phyloP scores from a whole-genome alignment of 805 yeast species.

The Yarrowia porcina region DNA sequence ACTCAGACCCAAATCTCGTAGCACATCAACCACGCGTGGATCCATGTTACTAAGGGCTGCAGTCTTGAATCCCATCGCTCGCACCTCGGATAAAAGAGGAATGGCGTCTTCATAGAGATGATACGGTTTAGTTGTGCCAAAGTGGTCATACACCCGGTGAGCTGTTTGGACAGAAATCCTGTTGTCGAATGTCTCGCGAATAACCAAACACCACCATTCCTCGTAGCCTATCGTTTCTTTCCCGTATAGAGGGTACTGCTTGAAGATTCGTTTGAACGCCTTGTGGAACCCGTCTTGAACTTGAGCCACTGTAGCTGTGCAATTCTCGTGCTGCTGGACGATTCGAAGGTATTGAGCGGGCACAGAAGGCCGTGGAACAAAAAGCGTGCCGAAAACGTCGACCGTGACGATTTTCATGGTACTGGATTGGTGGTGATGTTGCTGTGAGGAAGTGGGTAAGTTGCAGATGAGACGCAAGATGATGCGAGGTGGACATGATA shows the following conservation, averaged over 20 bases:
- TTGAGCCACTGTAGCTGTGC: not conserved
- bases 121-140: not conserved
- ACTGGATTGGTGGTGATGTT: too few species aligned
- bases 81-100: not conserved
- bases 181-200: not conserved
- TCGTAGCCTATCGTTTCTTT: not conserved
- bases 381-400: slow-evolving; percentile 6
- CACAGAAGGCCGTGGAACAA: slow-evolving; percentile 1
- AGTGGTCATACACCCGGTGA: not conserved
- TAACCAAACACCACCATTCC: not conserved
- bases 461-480: too few species aligned
- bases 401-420: slow-evolving; percentile 4
- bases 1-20: not conserved
- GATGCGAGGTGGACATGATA: too few species aligned
- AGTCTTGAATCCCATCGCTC: not conserved
- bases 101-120: not conserved
- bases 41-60: slow-evolving; percentile 13
- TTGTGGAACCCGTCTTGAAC: not conserved
- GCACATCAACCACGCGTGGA: not conserved
- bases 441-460: too few species aligned
- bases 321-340: not conserved
- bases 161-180: not conserved
- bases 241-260: not conserved
- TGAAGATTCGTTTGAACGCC: not conserved
- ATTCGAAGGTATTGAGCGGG: not conserved